Evolutionary conservation across 2,329 filamentous ascomycete species (phyloP).

Genomic region (Chrysoporthe deuterocubensis): DNA sequence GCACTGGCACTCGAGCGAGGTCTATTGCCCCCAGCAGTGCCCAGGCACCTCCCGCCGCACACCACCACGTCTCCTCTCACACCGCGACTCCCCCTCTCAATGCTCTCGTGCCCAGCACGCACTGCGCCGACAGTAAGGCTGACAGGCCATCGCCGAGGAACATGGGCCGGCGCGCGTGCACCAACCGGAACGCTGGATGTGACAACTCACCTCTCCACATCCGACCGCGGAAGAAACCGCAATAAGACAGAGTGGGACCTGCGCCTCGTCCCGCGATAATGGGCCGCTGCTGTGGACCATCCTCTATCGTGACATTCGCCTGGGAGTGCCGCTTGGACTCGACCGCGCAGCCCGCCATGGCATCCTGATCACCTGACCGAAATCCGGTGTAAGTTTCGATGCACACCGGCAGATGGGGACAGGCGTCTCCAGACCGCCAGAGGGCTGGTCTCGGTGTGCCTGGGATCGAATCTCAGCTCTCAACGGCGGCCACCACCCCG

Average conservation of each 20-base stretch:
- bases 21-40: too few relatives aligned
- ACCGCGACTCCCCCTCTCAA: too few relatives aligned
- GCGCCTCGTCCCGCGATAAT: conserved; percentile 22
- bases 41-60: too few relatives aligned
- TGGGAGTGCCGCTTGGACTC: not conserved
- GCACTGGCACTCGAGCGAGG: not conserved
- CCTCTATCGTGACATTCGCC: not conserved
- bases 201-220: conserved; percentile 1
- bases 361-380: too few relatives aligned
- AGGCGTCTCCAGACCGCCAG: too few relatives aligned
- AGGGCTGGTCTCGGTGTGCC: not conserved
- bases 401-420: not conserved
- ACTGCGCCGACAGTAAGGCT: too few relatives aligned
- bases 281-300: conserved; percentile 17
- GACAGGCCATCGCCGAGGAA: not conserved
- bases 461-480: not conserved
- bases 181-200: not conserved
- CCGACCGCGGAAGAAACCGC: conserved; percentile 6
- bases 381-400: not conserved
- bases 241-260: conserved; percentile 18
- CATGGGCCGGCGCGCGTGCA: not conserved
- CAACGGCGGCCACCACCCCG: too few relatives aligned
- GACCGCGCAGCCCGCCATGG: not conserved
- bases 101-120: too few relatives aligned
- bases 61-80: too few relatives aligned